These are phyloP conservation scores for Cryptococcus sp. DNA, from an alignment of 1,284 basidiomycete genomes.

Conservation along the genomic window DNA sequence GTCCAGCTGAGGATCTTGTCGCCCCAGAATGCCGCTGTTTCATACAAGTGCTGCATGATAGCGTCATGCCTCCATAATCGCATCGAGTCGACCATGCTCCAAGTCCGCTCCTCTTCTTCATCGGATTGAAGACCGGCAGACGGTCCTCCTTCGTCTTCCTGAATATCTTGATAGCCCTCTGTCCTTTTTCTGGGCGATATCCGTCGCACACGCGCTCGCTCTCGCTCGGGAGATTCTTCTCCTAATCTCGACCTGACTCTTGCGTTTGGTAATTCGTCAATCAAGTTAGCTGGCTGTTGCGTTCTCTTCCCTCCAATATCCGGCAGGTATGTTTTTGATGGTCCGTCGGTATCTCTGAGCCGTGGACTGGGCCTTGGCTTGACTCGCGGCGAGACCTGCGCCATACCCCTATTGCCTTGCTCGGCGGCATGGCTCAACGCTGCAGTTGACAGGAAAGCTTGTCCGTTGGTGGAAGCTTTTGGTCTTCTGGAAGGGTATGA, in stretches of 20 bases:
- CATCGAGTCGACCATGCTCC: conserved; percentile 91
- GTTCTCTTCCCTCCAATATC: neutral
- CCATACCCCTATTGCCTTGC: conserved; percentile 37
- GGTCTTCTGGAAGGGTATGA: conserved; percentile 65
- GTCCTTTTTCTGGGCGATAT: conserved; percentile 14
- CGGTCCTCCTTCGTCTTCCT: conserved; percentile 52
- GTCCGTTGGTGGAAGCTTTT: conserved; percentile 57
- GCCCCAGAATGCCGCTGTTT: conserved; percentile 97
- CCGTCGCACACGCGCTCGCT: conserved; percentile 5
- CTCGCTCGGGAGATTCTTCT: conserved; percentile 11
- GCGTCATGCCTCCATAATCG: conserved; percentile 96
- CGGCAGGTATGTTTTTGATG: neutral
- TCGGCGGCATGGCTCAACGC: conserved; percentile 15
- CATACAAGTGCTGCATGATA: conserved; percentile 95
- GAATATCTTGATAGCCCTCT: conserved; percentile 43
- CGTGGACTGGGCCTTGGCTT: conserved; percentile 13
- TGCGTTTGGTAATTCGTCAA: conserved; percentile 4
- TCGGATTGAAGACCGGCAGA: conserved; percentile 60
- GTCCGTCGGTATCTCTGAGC: conserved; percentile 1
- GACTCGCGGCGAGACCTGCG: conserved; percentile 31
- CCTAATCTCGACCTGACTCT: conserved; percentile 13
- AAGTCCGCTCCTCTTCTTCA: conserved; percentile 60
- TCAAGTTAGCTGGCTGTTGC: neutral
- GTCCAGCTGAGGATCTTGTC: conserved; percentile 94
- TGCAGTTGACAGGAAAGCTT: conserved; percentile 61